These are phyloP conservation scores for Thermochaetoides dissita DNA, from an alignment of 2,329 filamentous ascomycete genomes.

Conservation along the genomic window DNA sequence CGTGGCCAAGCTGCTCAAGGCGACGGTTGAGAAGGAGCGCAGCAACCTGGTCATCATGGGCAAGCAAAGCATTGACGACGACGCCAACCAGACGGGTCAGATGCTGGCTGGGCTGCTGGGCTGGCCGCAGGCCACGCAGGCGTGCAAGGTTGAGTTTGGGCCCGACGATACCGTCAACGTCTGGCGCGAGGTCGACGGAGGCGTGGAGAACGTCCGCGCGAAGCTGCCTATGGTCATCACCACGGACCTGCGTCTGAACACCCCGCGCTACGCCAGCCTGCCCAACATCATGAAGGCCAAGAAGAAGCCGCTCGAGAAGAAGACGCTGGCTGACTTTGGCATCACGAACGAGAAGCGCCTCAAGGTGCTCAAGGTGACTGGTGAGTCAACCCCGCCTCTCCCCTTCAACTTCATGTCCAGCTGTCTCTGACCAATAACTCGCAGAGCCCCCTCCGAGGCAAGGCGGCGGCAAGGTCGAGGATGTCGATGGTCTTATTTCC, in stretches of 20 bases:
- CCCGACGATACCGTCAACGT: conserved; percentile 59
- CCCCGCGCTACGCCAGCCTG: conserved; percentile 86
- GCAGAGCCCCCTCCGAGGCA: conserved; percentile 73
- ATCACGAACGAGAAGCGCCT: conserved; percentile 61
- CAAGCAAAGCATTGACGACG: conserved; percentile 97
- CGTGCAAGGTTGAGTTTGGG: conserved; percentile 66
- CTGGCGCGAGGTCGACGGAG: conserved; percentile 86
- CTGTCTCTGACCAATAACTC: conserved; percentile 6
- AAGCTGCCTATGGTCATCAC: conserved; percentile 89
- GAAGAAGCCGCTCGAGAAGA: conserved; percentile 98
- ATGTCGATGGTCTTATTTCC: conserved; percentile 84
- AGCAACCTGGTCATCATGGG: conserved; percentile 86
- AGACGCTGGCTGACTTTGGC: conserved; percentile 69
- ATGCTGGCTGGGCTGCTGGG: conserved; percentile 88
- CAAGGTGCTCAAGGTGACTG: conserved; percentile 79
- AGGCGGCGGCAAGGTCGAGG: conserved; percentile 92
- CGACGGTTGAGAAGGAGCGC: conserved; percentile 69
- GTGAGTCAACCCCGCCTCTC: conserved; percentile 26
- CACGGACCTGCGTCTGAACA: conserved; percentile 85
- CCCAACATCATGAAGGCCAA: conserved; percentile 99
- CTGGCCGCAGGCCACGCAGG: conserved; percentile 93
- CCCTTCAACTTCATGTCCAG: neutral
- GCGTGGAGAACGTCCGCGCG: conserved; percentile 74
- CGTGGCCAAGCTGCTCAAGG: conserved; percentile 80
- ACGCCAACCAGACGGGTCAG: conserved; percentile 89